A percentile compares a stretch with the other conserved stretches of the same genome.
These are phyloP conservation scores for Trichoderma koningii DNA, from an alignment of 2,329 filamentous ascomycete genomes.

Conservation along the genomic window DNA sequence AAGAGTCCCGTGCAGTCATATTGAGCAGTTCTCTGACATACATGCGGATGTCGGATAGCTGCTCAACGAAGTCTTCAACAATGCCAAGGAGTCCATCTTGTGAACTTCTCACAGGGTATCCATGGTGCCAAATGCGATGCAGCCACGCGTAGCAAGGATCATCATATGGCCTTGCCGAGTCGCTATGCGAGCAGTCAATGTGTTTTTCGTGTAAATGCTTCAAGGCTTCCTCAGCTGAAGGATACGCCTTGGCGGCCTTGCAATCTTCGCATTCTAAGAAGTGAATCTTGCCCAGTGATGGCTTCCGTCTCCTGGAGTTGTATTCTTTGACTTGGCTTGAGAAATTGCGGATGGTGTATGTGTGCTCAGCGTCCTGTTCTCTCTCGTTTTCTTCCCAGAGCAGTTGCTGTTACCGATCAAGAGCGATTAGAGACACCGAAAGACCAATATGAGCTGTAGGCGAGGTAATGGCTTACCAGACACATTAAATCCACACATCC, in stretches of 20 bases:
- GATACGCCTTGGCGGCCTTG: background rate
- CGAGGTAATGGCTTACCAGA: background rate
- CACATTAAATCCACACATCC: slow-evolving; percentile 15
- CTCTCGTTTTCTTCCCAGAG: background rate
- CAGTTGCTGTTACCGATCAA: background rate
- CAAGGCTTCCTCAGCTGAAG: background rate
- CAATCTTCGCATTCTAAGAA: background rate
- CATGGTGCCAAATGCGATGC: background rate
- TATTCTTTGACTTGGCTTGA: background rate
- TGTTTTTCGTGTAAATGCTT: slow-evolving; percentile 16
- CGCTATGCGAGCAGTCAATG: background rate
- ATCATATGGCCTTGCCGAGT: slow-evolving; percentile 7
- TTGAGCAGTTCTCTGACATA: slow-evolving; percentile 7
- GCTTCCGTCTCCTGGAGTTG: background rate
- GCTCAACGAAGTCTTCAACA: background rate
- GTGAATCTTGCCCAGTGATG: background rate
- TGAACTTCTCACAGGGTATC: background rate
- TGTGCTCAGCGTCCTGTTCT: background rate
- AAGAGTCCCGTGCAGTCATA: background rate
- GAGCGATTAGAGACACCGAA: background rate
- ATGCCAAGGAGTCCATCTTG: background rate
- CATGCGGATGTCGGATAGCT: background rate
- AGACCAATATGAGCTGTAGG: background rate
- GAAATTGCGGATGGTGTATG: slow-evolving; percentile 4
- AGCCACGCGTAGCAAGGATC: slow-evolving; percentile 25